Conservation (phyloP, 805 yeast species). For the Ogataea saltuana region DNA sequence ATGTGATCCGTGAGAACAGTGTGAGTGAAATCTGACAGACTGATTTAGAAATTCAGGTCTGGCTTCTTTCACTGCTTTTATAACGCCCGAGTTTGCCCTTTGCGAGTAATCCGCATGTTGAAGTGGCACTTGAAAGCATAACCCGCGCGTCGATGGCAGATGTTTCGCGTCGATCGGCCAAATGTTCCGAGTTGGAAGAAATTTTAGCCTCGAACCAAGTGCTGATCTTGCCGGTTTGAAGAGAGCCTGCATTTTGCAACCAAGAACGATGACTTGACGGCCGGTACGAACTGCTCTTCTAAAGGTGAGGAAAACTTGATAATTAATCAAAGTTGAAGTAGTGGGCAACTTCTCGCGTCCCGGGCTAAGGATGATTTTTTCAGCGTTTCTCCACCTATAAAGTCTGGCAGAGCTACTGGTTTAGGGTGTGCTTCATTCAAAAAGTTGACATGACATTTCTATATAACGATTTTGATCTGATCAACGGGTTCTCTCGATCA, state of each 20-base stretch:
- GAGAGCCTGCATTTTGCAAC: too few relatives aligned
- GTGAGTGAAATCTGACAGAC: constrained; percentile 2
- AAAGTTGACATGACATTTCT: too few relatives aligned
- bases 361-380: too few relatives aligned
- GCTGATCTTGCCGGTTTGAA: neutral
- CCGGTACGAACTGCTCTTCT: too few relatives aligned
- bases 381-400: too few relatives aligned
- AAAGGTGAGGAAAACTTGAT: too few relatives aligned
- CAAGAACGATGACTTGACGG: too few relatives aligned
- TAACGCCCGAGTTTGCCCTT: neutral
- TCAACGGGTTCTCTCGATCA: constrained; percentile 81
- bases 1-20: constrained; percentile 13
- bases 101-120: constrained; percentile 3
- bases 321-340: too few relatives aligned
- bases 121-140: constrained; percentile 5
- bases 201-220: neutral
- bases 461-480: neutral
- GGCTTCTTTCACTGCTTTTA: neutral
- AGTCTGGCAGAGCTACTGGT: too few relatives aligned
- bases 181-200: neutral
- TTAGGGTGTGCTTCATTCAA: neutral
- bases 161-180: constrained; percentile 2
- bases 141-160: constrained; percentile 6
- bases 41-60: neutral
- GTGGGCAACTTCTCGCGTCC: too few relatives aligned